These are phyloP conservation scores for Myxozyma neglecta DNA, from an alignment of 805 yeast genomes.

Conservation along the genomic window DNA sequence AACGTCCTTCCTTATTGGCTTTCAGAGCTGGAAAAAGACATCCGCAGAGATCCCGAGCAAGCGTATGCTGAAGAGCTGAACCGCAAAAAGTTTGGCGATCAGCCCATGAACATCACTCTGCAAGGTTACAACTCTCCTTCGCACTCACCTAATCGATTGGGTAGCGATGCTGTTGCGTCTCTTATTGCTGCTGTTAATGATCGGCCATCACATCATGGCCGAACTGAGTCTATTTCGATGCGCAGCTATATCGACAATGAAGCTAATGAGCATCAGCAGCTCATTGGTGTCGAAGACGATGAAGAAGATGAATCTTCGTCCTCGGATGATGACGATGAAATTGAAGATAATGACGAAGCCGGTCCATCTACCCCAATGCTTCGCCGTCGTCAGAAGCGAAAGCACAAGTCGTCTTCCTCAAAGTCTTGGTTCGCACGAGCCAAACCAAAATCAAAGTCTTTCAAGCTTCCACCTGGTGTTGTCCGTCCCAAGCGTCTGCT, in stretches of 20 bases:
- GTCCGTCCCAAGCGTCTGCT: conserved; percentile 73
- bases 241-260: conserved; percentile 25
- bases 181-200: conserved; percentile 14
- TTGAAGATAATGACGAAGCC: conserved; percentile 34
- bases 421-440: conserved; percentile 23
- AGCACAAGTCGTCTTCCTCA: background rate
- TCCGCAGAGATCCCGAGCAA: conserved; percentile 73
- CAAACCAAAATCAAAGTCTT: background rate
- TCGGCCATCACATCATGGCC: conserved; percentile 33
- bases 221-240: conserved; percentile 21
- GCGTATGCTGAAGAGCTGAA: conserved; percentile 67
- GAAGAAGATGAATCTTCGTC: conserved; percentile 44
- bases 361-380: conserved; percentile 5
- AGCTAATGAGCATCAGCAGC: conserved; percentile 20
- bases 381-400: conserved; percentile 8
- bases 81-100: conserved; percentile 40
- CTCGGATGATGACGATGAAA: conserved; percentile 37
- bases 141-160: conserved; percentile 2
- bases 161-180: conserved; percentile 9
- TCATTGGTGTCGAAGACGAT: conserved; percentile 18
- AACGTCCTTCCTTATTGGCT: conserved; percentile 94
- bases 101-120: conserved; percentile 20
- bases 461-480: conserved; percentile 79
- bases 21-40: conserved; percentile 80
- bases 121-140: conserved; percentile 3